phyloP scores from a whole-genome alignment of 2,329 filamentous ascomycete genomes.

The Fusarium xylarioides region DNA sequence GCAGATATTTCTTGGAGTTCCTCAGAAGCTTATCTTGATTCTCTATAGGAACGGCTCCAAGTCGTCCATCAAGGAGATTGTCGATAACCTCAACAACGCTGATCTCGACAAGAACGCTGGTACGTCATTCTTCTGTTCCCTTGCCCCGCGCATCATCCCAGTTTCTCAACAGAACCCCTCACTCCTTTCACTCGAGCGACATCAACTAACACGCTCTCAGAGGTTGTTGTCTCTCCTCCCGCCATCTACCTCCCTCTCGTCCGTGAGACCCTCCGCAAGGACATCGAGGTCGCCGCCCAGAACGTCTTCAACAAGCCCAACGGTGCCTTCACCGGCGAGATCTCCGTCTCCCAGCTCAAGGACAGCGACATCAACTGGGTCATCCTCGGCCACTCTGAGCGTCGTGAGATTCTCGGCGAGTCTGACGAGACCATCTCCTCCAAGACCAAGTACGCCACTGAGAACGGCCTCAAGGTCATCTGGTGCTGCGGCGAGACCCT shows the following conservation, averaged over 20 bases:
- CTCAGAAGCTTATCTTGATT: slow-evolving; percentile 20
- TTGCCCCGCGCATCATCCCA: slow-evolving; percentile 10
- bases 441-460: slow-evolving; percentile 94
- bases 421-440: slow-evolving; percentile 83
- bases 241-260: slow-evolving; percentile 89
- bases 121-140: slow-evolving; percentile 53
- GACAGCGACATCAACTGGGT: slow-evolving; percentile 90
- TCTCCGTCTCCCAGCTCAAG: slow-evolving; percentile 89
- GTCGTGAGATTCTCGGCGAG: slow-evolving; percentile 89
- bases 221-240: slow-evolving; percentile 94
- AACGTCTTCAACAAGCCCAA: slow-evolving; percentile 98
- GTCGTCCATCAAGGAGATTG: slow-evolving; percentile 89
- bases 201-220: slow-evolving; percentile 54
- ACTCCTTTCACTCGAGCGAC: neutral
- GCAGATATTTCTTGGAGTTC: slow-evolving; percentile 31
- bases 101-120: slow-evolving; percentile 79
- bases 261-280: slow-evolving; percentile 78
- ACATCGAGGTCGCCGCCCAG: slow-evolving; percentile 89
- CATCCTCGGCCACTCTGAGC: slow-evolving; percentile 94
- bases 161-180: slow-evolving; percentile 21
- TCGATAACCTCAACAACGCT: slow-evolving; percentile 87
- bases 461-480: slow-evolving; percentile 89
- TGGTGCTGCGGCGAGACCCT: slow-evolving; percentile 97
- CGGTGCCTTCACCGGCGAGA: slow-evolving; percentile 97
- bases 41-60: slow-evolving; percentile 85